These are phyloP conservation scores for Agroathelia rolfsii DNA, from an alignment of 1,284 basidiomycete species.

Conservation along the genomic window DNA sequence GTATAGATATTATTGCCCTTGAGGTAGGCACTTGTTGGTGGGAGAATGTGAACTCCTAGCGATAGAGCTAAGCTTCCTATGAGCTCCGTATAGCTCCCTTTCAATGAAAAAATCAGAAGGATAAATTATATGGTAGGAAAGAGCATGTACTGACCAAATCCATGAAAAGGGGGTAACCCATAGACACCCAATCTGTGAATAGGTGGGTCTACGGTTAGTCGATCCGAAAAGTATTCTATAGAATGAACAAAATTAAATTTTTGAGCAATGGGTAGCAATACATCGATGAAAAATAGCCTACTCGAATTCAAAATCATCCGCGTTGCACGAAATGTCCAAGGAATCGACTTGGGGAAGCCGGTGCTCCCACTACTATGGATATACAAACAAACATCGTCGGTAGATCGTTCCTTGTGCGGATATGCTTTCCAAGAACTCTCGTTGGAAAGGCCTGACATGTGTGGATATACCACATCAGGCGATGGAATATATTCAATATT, in stretches of 20 bases:
- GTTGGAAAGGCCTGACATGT: conserved; percentile 20
- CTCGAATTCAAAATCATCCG: no score
- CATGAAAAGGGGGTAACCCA: conserved; percentile 5
- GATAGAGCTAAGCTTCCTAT: no score
- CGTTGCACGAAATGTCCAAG: conserved; percentile 8
- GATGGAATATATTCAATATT: conserved; percentile 23
- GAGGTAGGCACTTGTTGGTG: no score
- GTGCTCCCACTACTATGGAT: conserved; percentile 21
- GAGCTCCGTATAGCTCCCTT: conserved; percentile 9
- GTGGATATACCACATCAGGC: conserved; percentile 20
- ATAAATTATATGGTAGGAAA: no score
- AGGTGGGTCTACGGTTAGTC: no score
- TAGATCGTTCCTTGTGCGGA: conserved; percentile 9
- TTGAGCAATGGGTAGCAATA: no score
- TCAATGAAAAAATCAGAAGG: no score
- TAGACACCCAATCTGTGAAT: not conserved
- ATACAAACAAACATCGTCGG: conserved; percentile 10
- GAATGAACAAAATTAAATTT: no score
- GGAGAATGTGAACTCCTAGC: no score
- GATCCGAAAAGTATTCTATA: no score
- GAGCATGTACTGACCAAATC: conserved; percentile 4
- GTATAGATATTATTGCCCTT: no score
- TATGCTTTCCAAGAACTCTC: conserved; percentile 20
- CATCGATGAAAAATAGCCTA: no score
- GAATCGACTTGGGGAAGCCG: conserved; percentile 20